Percentiles rank a stretch among this genome's conserved stretches.
These are phyloP conservation scores for Mycena metata DNA, from an alignment of 768 basidiomycete genomes.

Conservation along the genomic window DNA sequence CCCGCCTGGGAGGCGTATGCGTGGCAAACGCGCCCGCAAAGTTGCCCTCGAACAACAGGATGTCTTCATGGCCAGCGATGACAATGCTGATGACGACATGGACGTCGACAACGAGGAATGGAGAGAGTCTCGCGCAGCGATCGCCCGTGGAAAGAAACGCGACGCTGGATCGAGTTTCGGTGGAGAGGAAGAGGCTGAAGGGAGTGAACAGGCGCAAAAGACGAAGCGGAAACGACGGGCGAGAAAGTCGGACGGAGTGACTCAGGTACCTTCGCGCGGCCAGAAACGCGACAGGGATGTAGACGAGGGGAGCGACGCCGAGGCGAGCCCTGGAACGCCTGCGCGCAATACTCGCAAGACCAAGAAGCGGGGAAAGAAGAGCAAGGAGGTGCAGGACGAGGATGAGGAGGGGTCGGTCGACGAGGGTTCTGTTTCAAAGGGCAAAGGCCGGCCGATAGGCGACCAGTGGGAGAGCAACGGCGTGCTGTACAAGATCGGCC, in stretches of 20 bases:
- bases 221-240: conserved; percentile 71
- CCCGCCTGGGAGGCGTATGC: conserved; percentile 49
- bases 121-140: conserved; percentile 55
- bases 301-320: conserved; percentile 60
- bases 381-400: conserved; percentile 41
- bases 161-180: conserved; percentile 82
- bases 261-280: conserved; percentile 56
- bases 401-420: conserved; percentile 59
- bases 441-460: conserved; percentile 71
- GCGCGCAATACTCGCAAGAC: conserved; percentile 51
- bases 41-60: conserved; percentile 59
- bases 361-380: conserved; percentile 68
- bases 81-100: conserved; percentile 58
- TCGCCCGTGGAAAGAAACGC: conserved; percentile 77
- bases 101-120: conserved; percentile 62
- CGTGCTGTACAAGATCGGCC: conserved; percentile 77
- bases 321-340: conserved; percentile 47
- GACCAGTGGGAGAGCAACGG: conserved; percentile 85
- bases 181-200: conserved; percentile 59
- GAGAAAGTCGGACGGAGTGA: conserved; percentile 62
- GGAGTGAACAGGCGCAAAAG: conserved; percentile 55
- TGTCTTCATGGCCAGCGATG: conserved; percentile 46
- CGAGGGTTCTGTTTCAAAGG: conserved; percentile 62
- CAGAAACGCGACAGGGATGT: conserved; percentile 77
- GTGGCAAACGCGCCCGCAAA: conserved; percentile 71